Evolutionary conservation across 2,329 filamentous ascomycete species (phyloP).

Genomic region (Amauroascus verrucosus): DNA sequence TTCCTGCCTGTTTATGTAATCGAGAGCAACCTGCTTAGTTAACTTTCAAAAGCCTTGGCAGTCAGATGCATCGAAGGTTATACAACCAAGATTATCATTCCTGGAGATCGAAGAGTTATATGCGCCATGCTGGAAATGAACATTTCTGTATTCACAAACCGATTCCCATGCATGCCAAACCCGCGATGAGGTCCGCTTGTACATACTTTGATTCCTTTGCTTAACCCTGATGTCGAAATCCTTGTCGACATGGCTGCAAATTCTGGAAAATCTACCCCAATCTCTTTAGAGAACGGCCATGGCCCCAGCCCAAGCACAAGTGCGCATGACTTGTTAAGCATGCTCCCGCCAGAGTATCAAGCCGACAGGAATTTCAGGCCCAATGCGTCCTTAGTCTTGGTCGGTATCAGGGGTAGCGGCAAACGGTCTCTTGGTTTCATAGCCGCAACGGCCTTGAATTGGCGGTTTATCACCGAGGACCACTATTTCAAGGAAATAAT

Average conservation of each 20-base stretch:
- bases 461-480: slow-evolving; percentile 60
- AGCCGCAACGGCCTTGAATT: slow-evolving; percentile 58
- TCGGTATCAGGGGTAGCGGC: slow-evolving; percentile 62
- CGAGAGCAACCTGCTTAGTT: too few relatives aligned
- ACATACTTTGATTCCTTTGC: not conserved
- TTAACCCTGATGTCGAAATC: not conserved
- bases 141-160: not conserved
- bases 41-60: too few relatives aligned
- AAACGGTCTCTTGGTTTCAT: slow-evolving; percentile 69
- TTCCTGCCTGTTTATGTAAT: not conserved
- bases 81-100: not conserved
- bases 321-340: not conserved
- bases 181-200: not conserved
- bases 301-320: not conserved
- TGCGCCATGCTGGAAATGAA: not conserved
- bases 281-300: not conserved
- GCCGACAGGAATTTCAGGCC: slow-evolving; percentile 37
- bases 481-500: slow-evolving; percentile 55
- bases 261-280: not conserved
- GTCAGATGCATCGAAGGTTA: not conserved
- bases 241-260: not conserved
- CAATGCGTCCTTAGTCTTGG: slow-evolving; percentile 61
- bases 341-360: slow-evolving; percentile 1
- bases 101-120: not conserved
- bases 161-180: not conserved